Evolutionary conservation across 352 stramenopile species (phyloP), one percentile per base, ranked within the genome.

Genomic region (Phytophthora aleatoria): DNA sequence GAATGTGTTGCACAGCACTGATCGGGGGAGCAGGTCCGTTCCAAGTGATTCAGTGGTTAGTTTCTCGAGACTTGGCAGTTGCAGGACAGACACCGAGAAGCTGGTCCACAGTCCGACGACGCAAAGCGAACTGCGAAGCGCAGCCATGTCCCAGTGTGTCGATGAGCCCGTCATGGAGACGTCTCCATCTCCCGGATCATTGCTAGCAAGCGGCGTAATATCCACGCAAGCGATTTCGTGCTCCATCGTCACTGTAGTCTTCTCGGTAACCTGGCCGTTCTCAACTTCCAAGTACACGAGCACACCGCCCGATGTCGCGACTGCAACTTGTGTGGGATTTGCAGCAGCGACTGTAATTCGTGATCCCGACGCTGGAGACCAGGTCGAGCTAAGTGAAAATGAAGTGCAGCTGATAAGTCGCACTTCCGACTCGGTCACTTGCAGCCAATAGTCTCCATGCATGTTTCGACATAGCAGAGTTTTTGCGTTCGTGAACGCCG

Each of bases 381-480:
- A 98, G 5, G 84, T 81, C 16, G 90, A 85, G 5, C 85, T 67
- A 11, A 94, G 61, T 7, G 73, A 55, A 42, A 96, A 85, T 0
- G 70, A 82, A 16, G 75, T 63, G 26, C 82, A 94, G 33, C 80
- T 79, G 1, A 98, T 83, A 16, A 99, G 69, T n/a, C 92, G 90
- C 47, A 98, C 83, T 64, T 97, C 83, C 2, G 73, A 76, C 59
- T 98, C 89, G 0, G 97, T 99, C 36, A 99, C 94, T 83, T 99
- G 97, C 8, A 99, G 60, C 86, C 85, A 94, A 41, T 87, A 61
- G 48, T 96, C 78, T 5, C 86, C 87, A 47, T 82, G 45, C 45
- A 99, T 67, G 74, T 99, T 99, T 45, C 90, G 85, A 61, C 96
- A 98, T 64, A 94, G 92, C 11, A 99, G 73, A 4, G 96, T 99